These are phyloP conservation scores for Tolypocladium ophioglossoides DNA, from an alignment of 2,329 filamentous ascomycete genomes.

Conservation along the genomic window DNA sequence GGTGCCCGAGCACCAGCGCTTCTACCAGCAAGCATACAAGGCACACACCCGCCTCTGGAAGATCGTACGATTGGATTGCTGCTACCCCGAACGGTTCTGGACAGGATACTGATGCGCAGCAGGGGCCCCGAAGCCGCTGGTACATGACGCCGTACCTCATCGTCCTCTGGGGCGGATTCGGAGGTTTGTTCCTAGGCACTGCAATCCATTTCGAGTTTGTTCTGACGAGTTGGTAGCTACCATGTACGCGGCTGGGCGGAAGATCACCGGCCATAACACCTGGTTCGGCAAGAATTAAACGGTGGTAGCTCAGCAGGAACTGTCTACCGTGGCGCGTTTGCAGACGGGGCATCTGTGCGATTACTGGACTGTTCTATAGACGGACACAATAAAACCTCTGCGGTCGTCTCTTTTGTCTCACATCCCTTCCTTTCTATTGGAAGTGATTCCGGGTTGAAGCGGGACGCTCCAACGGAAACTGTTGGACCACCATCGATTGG, in stretches of 20 bases:
- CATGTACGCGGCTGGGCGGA: slow-evolving; percentile 65
- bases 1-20: slow-evolving; percentile 63
- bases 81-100: not conserved
- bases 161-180: slow-evolving; percentile 51
- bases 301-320: not conserved
- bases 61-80: slow-evolving; percentile 48
- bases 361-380: not conserved
- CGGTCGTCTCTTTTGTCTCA: not conserved
- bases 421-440: not conserved
- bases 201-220: not conserved
- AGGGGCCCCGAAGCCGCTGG: slow-evolving; percentile 55
- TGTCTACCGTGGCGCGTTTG: not conserved
- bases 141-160: slow-evolving; percentile 60
- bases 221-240: slow-evolving; percentile 27
- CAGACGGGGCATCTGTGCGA: not conserved
- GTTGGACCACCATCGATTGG: not conserved
- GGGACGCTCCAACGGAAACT: not conserved
- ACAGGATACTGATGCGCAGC: slow-evolving; percentile 8
- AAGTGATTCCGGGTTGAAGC: not conserved
- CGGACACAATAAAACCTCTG: not conserved
- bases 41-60: slow-evolving; percentile 61
- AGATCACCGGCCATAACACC: slow-evolving; percentile 68
- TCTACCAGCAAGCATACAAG: slow-evolving; percentile 65
- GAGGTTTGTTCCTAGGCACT: slow-evolving; percentile 37
- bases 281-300: slow-evolving; percentile 53